phyloP scores from a whole-genome alignment of 2,329 filamentous ascomycete genomes.

The Ophiognomonia clavigignenti-juglandacearum region DNA sequence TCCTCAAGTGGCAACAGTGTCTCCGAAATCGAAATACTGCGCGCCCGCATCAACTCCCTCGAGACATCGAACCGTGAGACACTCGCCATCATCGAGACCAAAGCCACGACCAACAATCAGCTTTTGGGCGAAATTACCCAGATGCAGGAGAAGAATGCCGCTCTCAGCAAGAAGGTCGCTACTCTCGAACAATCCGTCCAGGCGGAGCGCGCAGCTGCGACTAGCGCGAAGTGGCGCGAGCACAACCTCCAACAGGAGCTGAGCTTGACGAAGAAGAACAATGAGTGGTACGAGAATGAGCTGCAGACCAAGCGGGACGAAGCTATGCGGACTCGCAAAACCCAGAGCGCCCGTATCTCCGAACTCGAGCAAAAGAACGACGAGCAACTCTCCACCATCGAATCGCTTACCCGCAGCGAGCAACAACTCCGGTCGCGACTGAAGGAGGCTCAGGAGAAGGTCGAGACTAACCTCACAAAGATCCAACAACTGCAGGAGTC shows the following conservation, averaged over 20 bases:
- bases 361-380: conserved; percentile 86
- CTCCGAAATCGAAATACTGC: conserved; percentile 70
- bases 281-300: conserved; percentile 89
- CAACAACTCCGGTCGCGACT: conserved; percentile 74
- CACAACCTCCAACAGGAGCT: conserved; percentile 88
- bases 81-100: conserved; percentile 81
- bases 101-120: conserved; percentile 79
- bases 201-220: conserved; percentile 71
- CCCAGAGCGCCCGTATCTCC: conserved; percentile 85
- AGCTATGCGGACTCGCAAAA: conserved; percentile 84
- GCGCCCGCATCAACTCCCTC: conserved; percentile 77
- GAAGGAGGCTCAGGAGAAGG: conserved; percentile 78
- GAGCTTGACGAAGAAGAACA: conserved; percentile 80
- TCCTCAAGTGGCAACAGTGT: conserved; percentile 70
- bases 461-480: conserved; percentile 75
- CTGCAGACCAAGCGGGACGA: conserved; percentile 86
- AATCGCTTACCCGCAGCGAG: conserved; percentile 74
- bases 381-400: conserved; percentile 71
- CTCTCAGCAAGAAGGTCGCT: conserved; percentile 77
- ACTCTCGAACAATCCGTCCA: conserved; percentile 80
- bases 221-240: conserved; percentile 82
- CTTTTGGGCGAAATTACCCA: conserved; percentile 81
- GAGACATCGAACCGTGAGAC: conserved; percentile 92
- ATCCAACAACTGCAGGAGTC: conserved; percentile 84
- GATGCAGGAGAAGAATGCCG: conserved; percentile 83